These are phyloP conservation scores for Penicillium paradoxum DNA, from an alignment of 495 filamentous ascomycete species.

Conservation along the genomic window DNA sequence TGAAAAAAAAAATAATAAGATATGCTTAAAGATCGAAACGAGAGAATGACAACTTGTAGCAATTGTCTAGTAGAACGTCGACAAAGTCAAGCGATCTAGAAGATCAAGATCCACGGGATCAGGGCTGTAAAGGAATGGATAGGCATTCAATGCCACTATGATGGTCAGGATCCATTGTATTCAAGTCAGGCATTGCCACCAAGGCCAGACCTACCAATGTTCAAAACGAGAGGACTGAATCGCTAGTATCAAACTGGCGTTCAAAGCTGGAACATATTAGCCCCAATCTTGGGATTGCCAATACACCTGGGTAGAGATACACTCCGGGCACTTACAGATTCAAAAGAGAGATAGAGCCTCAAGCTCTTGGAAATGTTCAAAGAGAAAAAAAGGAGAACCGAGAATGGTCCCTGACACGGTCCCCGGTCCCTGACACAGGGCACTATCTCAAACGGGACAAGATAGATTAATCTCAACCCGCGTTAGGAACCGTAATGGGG, in stretches of 20 bases:
- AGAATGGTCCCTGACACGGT: background rate
- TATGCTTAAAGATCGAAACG: constrained; percentile 7
- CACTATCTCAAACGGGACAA: constrained; percentile 4
- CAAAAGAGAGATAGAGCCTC: constrained; percentile 19
- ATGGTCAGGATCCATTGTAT: constrained; percentile 2
- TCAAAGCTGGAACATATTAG: constrained; percentile 4
- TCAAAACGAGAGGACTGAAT: constrained; percentile 17
- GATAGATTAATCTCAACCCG: constrained; percentile 10
- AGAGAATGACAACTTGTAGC: constrained; percentile 3
- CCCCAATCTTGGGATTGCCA: background rate
- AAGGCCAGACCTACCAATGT: background rate
- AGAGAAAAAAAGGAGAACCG: constrained; percentile 10
- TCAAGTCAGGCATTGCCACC: background rate
- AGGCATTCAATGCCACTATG: constrained; percentile 39
- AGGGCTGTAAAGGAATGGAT: constrained; percentile 24
- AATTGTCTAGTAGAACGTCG: constrained; percentile 16
- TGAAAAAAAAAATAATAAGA: constrained; percentile 8
- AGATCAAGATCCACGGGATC: constrained; percentile 10
- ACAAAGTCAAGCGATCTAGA: constrained; percentile 7
- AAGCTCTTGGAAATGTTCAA: constrained; percentile 18
- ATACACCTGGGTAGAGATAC: background rate
- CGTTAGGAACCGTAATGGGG: background rate
- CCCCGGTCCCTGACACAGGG: background rate
- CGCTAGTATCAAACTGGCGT: constrained; percentile 29
- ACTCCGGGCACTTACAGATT: background rate